A percentile compares a stretch with the other conserved stretches of the same genome.
Conservation (phyloP, 352 stramenopile genomes). For the Phytophthora sp. region DNA sequence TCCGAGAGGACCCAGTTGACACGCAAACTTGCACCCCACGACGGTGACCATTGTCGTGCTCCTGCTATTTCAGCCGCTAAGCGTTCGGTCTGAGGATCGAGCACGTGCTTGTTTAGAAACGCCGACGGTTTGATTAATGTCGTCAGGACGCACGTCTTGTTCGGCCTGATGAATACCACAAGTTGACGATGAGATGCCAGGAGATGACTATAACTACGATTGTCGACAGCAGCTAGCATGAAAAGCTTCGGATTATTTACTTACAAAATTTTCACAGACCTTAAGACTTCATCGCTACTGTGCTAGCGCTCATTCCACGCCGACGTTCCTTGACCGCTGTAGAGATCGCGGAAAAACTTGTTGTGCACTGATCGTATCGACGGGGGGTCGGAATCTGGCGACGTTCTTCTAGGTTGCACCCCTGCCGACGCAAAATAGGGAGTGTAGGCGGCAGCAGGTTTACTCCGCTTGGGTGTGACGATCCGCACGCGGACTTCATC, state of each 20-base stretch:
- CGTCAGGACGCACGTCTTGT: too few relatives aligned
- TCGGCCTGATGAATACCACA: too few relatives aligned
- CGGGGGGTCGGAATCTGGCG: not conserved
- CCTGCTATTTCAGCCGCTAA: too few relatives aligned
- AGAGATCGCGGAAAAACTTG: slow-evolving; percentile 45
- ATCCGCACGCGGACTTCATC: slow-evolving; percentile 31
- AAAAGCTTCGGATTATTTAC: too few relatives aligned
- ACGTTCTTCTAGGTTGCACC: slow-evolving; percentile 5
- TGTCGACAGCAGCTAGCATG: too few relatives aligned
- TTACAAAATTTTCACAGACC: too few relatives aligned
- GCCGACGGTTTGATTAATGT: not conserved
- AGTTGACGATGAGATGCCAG: too few relatives aligned
- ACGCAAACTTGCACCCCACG: too few relatives aligned
- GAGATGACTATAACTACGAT: too few relatives aligned
- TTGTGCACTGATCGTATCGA: slow-evolving; percentile 31
- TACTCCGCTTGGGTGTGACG: slow-evolving; percentile 22
- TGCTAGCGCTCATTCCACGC: not conserved
- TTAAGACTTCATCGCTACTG: too few relatives aligned
- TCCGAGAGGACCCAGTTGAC: too few relatives aligned
- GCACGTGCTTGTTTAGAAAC: slow-evolving; percentile 1
- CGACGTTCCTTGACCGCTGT: not conserved
- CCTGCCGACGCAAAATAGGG: slow-evolving; percentile 26
- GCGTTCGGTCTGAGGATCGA: not conserved
- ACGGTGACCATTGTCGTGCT: too few relatives aligned
- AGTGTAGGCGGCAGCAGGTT: slow-evolving; percentile 23